These are phyloP conservation scores for Candida tammaniensis DNA, from an alignment of 805 yeast genomes.

Conservation along the genomic window DNA sequence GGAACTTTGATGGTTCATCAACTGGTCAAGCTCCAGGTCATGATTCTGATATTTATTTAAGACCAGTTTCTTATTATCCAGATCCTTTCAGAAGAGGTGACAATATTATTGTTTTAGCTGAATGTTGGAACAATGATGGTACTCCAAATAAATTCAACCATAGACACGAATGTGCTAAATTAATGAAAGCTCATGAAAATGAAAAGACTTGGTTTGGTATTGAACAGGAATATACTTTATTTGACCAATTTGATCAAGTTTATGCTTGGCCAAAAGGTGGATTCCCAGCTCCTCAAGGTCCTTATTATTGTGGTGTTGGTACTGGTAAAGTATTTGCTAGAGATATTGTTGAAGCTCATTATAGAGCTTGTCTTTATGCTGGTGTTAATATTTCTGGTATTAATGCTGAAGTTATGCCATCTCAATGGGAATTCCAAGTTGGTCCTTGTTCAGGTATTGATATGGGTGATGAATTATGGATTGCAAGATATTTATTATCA, in stretches of 20 bases:
- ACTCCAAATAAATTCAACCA: slow-evolving; percentile 98
- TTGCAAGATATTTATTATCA: slow-evolving; percentile 87
- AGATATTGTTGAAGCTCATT: slow-evolving; percentile 98
- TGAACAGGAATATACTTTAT: slow-evolving; percentile 97
- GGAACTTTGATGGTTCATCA: slow-evolving; percentile 99
- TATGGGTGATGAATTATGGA: slow-evolving; percentile 98
- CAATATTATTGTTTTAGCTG: slow-evolving; percentile 90
- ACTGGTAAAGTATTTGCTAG: slow-evolving; percentile 97
- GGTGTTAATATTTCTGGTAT: slow-evolving; percentile 92
- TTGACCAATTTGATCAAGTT: slow-evolving; percentile 84
- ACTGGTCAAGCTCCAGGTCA: slow-evolving; percentile 98
- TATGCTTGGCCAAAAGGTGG: slow-evolving; percentile 99
- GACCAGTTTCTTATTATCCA: slow-evolving; percentile 93
- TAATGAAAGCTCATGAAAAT: slow-evolving; percentile 85
- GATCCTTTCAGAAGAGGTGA: slow-evolving; percentile 99
- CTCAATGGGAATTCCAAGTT: slow-evolving; percentile 99
- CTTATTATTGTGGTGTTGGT: slow-evolving; percentile 99
- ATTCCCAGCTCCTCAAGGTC: slow-evolving; percentile 99
- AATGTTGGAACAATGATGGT: slow-evolving; percentile 98
- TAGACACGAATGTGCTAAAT: slow-evolving; percentile 94
- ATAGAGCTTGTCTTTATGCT: slow-evolving; percentile 94
- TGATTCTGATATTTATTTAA: slow-evolving; percentile 90
- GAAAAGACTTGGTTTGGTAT: slow-evolving; percentile 95
- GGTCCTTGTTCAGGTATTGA: slow-evolving; percentile 95
- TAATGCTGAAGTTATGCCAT: slow-evolving; percentile 99